These are phyloP conservation scores for Podaxis mareebaensis DNA, from an alignment of 768 basidiomycete genomes.

Conservation along the genomic window DNA sequence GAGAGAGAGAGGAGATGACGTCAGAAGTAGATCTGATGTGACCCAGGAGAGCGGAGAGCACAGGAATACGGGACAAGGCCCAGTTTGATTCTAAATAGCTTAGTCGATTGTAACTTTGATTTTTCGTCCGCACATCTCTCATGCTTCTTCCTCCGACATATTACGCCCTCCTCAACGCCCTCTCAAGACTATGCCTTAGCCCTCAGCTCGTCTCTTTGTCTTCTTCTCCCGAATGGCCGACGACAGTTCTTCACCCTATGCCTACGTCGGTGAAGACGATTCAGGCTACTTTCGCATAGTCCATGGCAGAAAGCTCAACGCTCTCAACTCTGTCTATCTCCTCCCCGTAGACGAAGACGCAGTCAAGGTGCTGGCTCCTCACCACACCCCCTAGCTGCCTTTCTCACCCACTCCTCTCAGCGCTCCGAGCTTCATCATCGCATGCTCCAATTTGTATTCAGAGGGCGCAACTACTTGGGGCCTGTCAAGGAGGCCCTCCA, in stretches of 20 bases:
- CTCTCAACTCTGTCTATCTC: constrained; percentile 56
- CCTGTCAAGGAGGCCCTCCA: constrained; percentile 60
- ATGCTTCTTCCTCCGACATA: constrained; percentile 3
- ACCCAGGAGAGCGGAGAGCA: constrained; percentile 4
- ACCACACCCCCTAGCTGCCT: background rate
- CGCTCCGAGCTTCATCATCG: constrained; percentile 65
- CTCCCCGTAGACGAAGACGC: constrained; percentile 71
- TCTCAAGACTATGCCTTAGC: constrained; percentile 7
- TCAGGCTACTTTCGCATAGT: constrained; percentile 48
- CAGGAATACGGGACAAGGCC: background rate
- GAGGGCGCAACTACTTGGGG: constrained; percentile 64
- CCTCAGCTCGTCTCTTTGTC: background rate
- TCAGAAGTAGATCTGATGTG: background rate
- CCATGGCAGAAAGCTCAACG: constrained; percentile 56
- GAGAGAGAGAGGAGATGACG: constrained; percentile 1
- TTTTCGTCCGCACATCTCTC: constrained; percentile 5
- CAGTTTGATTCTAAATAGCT: background rate
- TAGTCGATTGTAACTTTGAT: background rate
- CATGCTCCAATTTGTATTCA: constrained; percentile 66
- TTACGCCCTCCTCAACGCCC: constrained; percentile 1
- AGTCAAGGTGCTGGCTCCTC: constrained; percentile 44
- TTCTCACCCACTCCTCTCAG: constrained; percentile 31
- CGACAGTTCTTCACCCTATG: constrained; percentile 1
- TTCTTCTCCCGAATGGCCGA: background rate
- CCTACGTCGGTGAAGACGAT: constrained; percentile 40